A percentile compares a stretch with the other conserved stretches of the same genome.
These are phyloP conservation scores for Pichia thaimueangensis DNA, from an alignment of 805 yeast genomes.

Conservation along the genomic window DNA sequence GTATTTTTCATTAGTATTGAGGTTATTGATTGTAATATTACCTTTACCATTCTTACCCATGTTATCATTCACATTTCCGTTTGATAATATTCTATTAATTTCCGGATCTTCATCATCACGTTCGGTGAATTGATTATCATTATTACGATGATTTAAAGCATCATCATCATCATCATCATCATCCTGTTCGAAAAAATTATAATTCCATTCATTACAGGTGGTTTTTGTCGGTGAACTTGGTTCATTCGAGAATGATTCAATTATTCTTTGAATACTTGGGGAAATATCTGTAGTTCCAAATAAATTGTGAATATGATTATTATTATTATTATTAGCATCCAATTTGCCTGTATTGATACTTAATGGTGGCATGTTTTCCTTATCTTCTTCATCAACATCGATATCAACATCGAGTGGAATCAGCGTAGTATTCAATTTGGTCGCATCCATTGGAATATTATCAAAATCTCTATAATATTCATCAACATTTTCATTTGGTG, in stretches of 20 bases:
- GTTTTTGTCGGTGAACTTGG: slow-evolving; percentile 25
- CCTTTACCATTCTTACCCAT: neutral
- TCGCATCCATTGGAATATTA: slow-evolving; percentile 40
- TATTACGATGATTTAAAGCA: neutral
- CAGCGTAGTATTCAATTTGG: slow-evolving; percentile 47
- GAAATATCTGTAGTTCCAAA: slow-evolving; percentile 26
- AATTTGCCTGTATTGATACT: neutral
- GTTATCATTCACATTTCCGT: neutral
- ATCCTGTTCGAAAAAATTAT: slow-evolving; percentile 23
- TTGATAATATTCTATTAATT: slow-evolving; percentile 19
- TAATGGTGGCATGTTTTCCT: slow-evolving; percentile 17
- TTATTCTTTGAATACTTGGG: slow-evolving; percentile 28
- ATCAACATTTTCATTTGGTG: slow-evolving; percentile 6
- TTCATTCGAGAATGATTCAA: slow-evolving; percentile 28
- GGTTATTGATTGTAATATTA: neutral
- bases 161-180: no score
- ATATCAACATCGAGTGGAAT: slow-evolving; percentile 44
- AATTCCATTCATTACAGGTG: slow-evolving; percentile 25
- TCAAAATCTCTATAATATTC: slow-evolving; percentile 17
- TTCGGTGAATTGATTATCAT: slow-evolving; percentile 3
- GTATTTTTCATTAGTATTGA: slow-evolving; percentile 12
- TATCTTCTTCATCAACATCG: no score
- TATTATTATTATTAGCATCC: slow-evolving; percentile 1
- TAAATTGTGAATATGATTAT: slow-evolving; percentile 14
- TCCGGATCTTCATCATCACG: slow-evolving; percentile 25